Base-by-base conservation (phyloP, 2,329 filamentous ascomycete species). In the Microdochium nivale region DNA sequence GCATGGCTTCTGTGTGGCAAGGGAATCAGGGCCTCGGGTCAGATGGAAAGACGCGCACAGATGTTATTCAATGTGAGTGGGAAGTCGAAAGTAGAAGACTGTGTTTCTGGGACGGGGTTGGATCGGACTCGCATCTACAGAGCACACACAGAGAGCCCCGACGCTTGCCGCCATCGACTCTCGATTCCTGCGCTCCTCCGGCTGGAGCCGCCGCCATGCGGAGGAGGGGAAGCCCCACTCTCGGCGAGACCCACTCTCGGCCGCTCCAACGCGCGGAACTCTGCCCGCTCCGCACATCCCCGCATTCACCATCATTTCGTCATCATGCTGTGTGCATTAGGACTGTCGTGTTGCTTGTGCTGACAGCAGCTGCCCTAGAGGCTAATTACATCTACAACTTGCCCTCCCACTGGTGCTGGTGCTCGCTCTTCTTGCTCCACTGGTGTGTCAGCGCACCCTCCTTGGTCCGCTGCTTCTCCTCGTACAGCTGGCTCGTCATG, bases 401-500 rank as follows among this genome's bases (percentile, higher is more conserved):
- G 7, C 8, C 40, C 10, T 44, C 40, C 40, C 40, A 44, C 40
- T 44, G 40, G 21, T 44, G 40, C 40, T 16, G 5, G 13, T 14
- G 13, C 33, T 23, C 40, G 40, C 40, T 44, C 40, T 44, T 44
- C 40, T 44, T 50, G 14, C 53, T 58, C 63, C 63, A 65, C 48
- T 65, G 62, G 35, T 65, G 63, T 1, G 54, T 40, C 11, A 63
- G 10, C 19, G 21, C 40, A 3, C 40, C 51, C 51, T 57, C 55
- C 25, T 49, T 51, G 3, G 47, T 54, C 23, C 63, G 54, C 9
- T 50, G 53, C 64, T 81, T 83, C 73, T 87, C 83, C 48, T 79
- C 75, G 58, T 73, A 86, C 58, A 87, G 59, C 55, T 76, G 72
- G 58, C 75, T 75, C 1, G 80, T 83, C 62, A 87, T 60, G 62